These are phyloP conservation scores for Closterium sp. DNA, from an alignment of 139 green algal species.

Conservation along the genomic window DNA sequence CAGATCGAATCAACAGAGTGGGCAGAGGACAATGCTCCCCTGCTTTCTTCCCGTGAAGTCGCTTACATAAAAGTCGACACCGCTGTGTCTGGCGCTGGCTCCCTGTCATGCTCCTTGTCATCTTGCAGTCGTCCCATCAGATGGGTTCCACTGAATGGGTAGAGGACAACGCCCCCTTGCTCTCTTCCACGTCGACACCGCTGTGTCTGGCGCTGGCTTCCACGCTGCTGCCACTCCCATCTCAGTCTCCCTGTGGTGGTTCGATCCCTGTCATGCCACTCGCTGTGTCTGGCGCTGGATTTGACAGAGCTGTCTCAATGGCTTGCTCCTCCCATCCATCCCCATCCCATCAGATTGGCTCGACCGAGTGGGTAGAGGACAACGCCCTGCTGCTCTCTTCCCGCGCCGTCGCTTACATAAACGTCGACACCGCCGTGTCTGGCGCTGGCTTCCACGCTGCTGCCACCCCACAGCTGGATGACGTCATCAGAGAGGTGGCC, in stretches of 20 bases:
- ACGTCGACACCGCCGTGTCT: slow-evolving; percentile 41
- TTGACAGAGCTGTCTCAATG: slow-evolving; percentile 38
- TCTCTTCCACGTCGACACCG: neutral
- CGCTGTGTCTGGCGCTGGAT: slow-evolving; percentile 9
- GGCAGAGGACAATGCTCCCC: slow-evolving; percentile 33
- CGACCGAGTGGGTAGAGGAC: slow-evolving; percentile 46
- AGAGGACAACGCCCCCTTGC: slow-evolving; percentile 25
- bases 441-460: slow-evolving; percentile 9
- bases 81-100: slow-evolving; percentile 6
- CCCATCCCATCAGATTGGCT: slow-evolving; percentile 27
- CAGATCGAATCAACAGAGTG: slow-evolving; percentile 51
- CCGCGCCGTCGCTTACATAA: slow-evolving; percentile 18
- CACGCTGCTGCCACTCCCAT: slow-evolving; percentile 33
- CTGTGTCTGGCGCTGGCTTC: slow-evolving; percentile 20
- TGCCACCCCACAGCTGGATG: slow-evolving; percentile 40
- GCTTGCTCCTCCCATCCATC: neutral
- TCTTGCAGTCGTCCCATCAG: neutral
- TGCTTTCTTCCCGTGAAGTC: neutral
- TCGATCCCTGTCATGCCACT: neutral
- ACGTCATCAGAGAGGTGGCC: slow-evolving; percentile 20
- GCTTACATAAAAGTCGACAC: slow-evolving; percentile 41
- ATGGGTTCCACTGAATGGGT: slow-evolving; percentile 54
- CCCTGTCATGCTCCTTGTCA: neutral
- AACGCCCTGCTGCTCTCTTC: slow-evolving; percentile 10
- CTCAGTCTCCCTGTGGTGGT: too few relatives aligned